Conservation (phyloP, 169 alveolate genomes). For the Eimeria falciformis region DNA sequence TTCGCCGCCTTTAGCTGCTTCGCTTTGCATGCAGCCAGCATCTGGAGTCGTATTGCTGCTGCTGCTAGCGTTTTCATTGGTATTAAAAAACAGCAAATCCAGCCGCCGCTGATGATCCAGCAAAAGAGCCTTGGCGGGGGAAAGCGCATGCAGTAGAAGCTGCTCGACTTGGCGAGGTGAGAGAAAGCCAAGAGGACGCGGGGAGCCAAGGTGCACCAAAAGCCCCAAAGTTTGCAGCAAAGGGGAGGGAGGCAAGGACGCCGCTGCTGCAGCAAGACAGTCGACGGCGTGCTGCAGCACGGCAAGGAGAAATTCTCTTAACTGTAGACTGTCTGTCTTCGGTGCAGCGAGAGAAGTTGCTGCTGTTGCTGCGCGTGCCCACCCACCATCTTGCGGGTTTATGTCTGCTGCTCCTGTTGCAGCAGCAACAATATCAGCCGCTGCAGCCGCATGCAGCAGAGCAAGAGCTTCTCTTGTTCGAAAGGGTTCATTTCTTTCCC, state of each 20-base stretch:
- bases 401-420: neutral
- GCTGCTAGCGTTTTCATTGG: neutral
- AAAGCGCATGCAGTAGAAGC: conserved; percentile 7
- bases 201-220: neutral
- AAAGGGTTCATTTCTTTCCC: neutral
- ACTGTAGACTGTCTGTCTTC: neutral
- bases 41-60: neutral
- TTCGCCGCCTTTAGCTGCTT: neutral
- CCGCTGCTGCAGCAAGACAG: neutral
- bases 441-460: conserved; percentile 15
- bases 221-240: conserved; percentile 18
- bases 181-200: neutral
- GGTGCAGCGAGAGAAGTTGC: neutral
- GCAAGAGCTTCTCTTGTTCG: neutral
- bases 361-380: conserved; percentile 1
- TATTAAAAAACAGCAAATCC: neutral
- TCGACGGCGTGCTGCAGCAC: conserved; percentile 28
- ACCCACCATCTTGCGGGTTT: neutral
- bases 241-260: neutral
- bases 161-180: neutral
- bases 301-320: neutral
- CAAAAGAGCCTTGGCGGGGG: neutral
- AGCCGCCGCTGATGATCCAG: conserved; percentile 18
- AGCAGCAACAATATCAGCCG: conserved; percentile 17
- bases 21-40: neutral